A percentile compares a stretch with the other conserved stretches of the same genome.
phyloP scores from a whole-genome alignment of 148 eudicot genomes.

The Arctostaphylos glauca region DNA sequence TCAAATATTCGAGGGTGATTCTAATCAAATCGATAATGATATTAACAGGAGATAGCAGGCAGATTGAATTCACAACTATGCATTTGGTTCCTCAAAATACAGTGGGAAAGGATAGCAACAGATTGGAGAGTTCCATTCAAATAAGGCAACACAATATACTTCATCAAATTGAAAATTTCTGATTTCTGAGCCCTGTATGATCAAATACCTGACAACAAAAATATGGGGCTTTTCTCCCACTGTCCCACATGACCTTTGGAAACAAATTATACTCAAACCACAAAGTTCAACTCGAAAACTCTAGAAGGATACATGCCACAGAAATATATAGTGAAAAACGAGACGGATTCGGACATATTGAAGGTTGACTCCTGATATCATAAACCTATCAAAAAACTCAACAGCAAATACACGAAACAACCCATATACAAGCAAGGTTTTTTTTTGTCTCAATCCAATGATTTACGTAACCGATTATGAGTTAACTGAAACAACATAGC shows the following conservation, averaged over 20 bases:
- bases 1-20: not conserved
- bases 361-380: not conserved
- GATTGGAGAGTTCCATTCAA: not conserved
- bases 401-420: not conserved
- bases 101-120: not conserved
- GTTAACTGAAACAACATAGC: not conserved
- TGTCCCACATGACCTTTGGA: not conserved
- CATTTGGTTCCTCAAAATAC: not conserved
- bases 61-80: not conserved
- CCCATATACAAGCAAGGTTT: not conserved
- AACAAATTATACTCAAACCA: not conserved
- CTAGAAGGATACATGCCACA: not conserved
- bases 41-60: not conserved
- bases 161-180: not conserved
- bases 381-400: not conserved
- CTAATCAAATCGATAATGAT: not conserved
- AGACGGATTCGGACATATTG: not conserved
- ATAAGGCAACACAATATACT: not conserved
- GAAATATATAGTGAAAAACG: not conserved
- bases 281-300: not conserved
- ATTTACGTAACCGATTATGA: not conserved
- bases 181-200: not conserved
- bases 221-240: not conserved
- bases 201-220: not conserved
- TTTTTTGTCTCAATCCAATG: not conserved